A percentile compares a stretch with the other conserved stretches of the same genome.
Conservation (phyloP, 371 early-diverging fungal genomes). For the Nematocida sp. region DNA sequence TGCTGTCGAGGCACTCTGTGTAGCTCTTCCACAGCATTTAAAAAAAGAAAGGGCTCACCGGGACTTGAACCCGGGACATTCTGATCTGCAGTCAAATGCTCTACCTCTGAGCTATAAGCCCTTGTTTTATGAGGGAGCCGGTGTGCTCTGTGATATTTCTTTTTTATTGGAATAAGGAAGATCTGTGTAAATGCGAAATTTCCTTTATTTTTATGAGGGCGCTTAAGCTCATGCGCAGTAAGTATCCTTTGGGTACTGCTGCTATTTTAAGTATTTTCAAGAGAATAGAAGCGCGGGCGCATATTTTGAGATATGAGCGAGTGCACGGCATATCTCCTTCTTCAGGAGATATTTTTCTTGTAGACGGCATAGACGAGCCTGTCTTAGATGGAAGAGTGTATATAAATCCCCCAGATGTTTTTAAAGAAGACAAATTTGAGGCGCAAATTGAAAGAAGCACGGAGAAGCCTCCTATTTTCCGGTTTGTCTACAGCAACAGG, state of each 20-base stretch:
- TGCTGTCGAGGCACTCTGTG: slow-evolving; percentile 57
- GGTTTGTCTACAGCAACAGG: slow-evolving; percentile 43
- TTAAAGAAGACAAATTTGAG: slow-evolving; percentile 43
- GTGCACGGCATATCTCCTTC: slow-evolving; percentile 5
- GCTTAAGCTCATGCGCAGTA: slow-evolving; percentile 19
- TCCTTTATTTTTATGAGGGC: slow-evolving; percentile 52
- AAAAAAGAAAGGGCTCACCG: slow-evolving; percentile 59
- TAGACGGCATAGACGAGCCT: slow-evolving; percentile 22
- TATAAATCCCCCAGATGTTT: slow-evolving; percentile 6
- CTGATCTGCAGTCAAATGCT: slow-evolving; percentile 65
- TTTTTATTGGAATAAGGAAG: neutral
- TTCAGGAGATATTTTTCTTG: slow-evolving; percentile 46
- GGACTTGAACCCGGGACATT: slow-evolving; percentile 65
- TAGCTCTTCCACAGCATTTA: slow-evolving; percentile 12
- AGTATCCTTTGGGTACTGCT: slow-evolving; percentile 33
- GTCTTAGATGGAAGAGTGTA: slow-evolving; percentile 30
- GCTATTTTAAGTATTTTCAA: slow-evolving; percentile 37
- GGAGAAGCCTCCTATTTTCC: neutral
- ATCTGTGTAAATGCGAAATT: neutral
- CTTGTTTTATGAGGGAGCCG: too few relatives aligned
- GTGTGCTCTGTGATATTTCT: neutral
- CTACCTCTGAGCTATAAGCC: slow-evolving; percentile 65
- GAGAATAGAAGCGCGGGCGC: slow-evolving; percentile 15
- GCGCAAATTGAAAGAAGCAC: slow-evolving; percentile 33
- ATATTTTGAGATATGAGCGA: neutral